A percentile compares a stretch with the other conserved stretches of the same genome.
Evolutionary conservation across 2,329 filamentous ascomycete species (phyloP).

Genomic region (Cytospora piceicola): DNA sequence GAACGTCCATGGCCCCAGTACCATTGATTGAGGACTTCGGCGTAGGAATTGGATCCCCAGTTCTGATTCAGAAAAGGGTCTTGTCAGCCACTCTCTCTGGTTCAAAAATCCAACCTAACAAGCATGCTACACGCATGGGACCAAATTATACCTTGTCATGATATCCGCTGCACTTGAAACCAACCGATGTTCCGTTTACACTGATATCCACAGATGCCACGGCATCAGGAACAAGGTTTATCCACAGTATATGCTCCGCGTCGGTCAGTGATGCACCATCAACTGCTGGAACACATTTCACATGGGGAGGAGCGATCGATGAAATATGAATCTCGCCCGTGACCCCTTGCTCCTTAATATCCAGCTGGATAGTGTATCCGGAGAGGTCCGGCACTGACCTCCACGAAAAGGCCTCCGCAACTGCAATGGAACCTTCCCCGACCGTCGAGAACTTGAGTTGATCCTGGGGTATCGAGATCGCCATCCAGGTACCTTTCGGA

Average conservation of each 20-base stretch:
- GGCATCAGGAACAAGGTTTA: not conserved
- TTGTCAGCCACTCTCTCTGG: not conserved
- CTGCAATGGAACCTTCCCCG: not conserved
- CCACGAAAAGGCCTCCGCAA: not conserved
- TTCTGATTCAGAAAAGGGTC: not conserved
- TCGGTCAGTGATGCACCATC: not conserved
- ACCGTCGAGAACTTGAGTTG: not conserved
- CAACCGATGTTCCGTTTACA: not conserved
- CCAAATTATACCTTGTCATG: not conserved
- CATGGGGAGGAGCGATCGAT: not conserved
- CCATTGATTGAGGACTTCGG: not conserved
- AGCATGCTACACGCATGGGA: not conserved
- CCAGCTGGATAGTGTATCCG: not conserved
- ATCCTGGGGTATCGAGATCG: not conserved
- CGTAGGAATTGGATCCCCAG: not conserved
- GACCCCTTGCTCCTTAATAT: not conserved
- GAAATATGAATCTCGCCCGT: not conserved
- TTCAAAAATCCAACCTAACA: not conserved
- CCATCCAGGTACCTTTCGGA: not conserved
- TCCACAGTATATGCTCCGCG: not conserved
- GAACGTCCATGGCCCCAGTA: not conserved
- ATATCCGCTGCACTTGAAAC: not conserved
- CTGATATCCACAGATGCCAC: not conserved
- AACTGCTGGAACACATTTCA: not conserved
- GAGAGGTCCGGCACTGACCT: not conserved